Conservation (phyloP, 345 rosid species). For the Pseudoturritis turrita region DNA sequence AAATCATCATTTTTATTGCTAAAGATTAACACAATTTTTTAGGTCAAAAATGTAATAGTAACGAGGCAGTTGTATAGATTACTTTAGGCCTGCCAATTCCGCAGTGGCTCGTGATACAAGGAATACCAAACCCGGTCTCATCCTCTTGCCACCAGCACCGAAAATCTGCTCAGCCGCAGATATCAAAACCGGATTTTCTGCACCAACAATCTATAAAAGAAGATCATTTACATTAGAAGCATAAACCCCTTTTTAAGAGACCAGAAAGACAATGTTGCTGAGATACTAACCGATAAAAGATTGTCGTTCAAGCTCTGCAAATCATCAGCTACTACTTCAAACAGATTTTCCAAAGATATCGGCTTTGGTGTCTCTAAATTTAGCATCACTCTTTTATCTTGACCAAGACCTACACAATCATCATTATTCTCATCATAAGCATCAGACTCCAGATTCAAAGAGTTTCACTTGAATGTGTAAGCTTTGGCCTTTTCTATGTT, state of each 20-base stretch:
- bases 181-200: slow-evolving; percentile 90
- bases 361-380: slow-evolving; percentile 45
- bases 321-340: slow-evolving; percentile 85
- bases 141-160: slow-evolving; percentile 97
- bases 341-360: slow-evolving; percentile 53
- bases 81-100: slow-evolving; percentile 70
- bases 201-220: slow-evolving; percentile 81
- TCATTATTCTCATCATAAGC: slow-evolving; percentile 16
- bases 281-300: slow-evolving; percentile 74
- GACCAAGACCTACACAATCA: slow-evolving; percentile 38
- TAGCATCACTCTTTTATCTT: slow-evolving; percentile 44
- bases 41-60: background rate
- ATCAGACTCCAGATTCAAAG: background rate
- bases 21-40: background rate
- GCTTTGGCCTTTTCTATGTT: background rate
- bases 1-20: background rate
- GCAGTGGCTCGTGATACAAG: slow-evolving; percentile 94
- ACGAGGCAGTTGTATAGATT: background rate
- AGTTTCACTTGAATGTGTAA: background rate
- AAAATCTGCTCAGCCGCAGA: slow-evolving; percentile 98
- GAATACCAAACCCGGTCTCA: slow-evolving; percentile 95
- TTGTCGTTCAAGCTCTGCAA: slow-evolving; percentile 73
- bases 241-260: background rate
- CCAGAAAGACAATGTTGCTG: background rate
- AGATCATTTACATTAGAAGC: slow-evolving; percentile 18